Evolutionary conservation across 805 yeast species (phyloP), one percentile per base, ranked within the genome.

Genomic region (Suhomyces tanzawaensis): DNA sequence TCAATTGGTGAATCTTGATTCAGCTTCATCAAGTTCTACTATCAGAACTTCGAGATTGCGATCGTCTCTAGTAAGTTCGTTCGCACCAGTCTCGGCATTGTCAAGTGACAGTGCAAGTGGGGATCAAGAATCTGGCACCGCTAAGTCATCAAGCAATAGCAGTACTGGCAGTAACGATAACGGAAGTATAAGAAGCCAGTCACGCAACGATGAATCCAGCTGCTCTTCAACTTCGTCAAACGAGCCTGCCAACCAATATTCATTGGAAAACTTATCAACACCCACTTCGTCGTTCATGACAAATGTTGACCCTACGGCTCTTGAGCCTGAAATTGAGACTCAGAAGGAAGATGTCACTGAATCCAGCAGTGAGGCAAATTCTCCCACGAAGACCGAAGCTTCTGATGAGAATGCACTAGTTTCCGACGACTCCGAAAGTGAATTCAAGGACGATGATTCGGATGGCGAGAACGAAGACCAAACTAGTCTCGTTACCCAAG

Each of bases 51-150:
- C 68, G 4, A 38, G 51, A 5, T 44, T 65, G 11, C 47, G 57
- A 27, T 49, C 57, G 1, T 62, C 71, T 0, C 48, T 64, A 32
- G 56, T 49, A 16, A 59, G 44, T 38, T 63, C 69, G 0, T 62
- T 65, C 46, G 69, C 69, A 3, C 61, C 59, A n/a, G 18, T 43
- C 1, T 24, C 34, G 4, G 31, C 35, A 4, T 17, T 37, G 4
- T 29, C 42, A 19, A 14, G 14, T 24, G 27, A 19, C 6, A 31
- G 21, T 12, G 4, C 7, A 7, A 25, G 36, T 6, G 4, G 9
- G 7, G 30, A 37, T 7, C 24, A 21, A 21, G 14, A n/a, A 8
- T 8, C 12, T 5, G 27, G 27, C n/a, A 24, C 12, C 14, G 27
- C n/a, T 7, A 9, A 8, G 5, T 24, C 27, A 8, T 8, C 12